Evolutionary conservation across 176 grass and related monocot species (phyloP), one percentile per base, ranked within the genome.

Genomic region (Canna indica): DNA sequence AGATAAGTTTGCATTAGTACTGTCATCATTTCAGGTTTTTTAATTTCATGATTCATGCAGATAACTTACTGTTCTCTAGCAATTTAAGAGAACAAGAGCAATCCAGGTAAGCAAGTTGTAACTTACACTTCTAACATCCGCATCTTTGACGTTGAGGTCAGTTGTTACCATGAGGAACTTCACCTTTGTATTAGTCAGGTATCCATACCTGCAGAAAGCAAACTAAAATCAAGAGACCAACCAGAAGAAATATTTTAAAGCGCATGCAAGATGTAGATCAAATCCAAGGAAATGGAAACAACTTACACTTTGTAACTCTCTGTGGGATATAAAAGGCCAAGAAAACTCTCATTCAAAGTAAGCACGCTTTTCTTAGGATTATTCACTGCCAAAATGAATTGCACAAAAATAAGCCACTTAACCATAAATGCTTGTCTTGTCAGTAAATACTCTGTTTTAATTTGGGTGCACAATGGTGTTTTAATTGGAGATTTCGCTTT

Each of bases 221-320:
- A 39, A 85, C 18, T 59, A 73, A 33, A 38, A 36, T 83, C 50
- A 42, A 28, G 39, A 48, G 54, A 45, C 59, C 27, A 39, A 30
- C 3, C 26, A 70, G 44, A 48, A 47, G 25, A 69, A 26, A 26
- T 14, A 15, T 27, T 15, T 15, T 30, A 64, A 18, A 8, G 29
- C 13, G 17, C 16, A 18, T 34, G 27, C 28, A 33, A 33, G 12
- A 18, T 28, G 4, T 30, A 5, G 0, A 18, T 11, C 17, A 20
- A 47, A 70, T 13, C 20, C 7, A 29, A 69, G 47, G 26, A 70
- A 70, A 5, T 7, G 1, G 67, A 45, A 67, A 22, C 38, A 0
- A 76, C 90, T 90, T 82, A 99, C 94, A 90, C 94, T 93, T 90
- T 99, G 67, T 99, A 99, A 71, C 92, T 99, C 75, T 99, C 94